Evolutionary conservation across 768 basidiomycete genomes (phyloP), one percentile per base, ranked within the genome.

Genomic region (Fibroporia radiculosa): DNA sequence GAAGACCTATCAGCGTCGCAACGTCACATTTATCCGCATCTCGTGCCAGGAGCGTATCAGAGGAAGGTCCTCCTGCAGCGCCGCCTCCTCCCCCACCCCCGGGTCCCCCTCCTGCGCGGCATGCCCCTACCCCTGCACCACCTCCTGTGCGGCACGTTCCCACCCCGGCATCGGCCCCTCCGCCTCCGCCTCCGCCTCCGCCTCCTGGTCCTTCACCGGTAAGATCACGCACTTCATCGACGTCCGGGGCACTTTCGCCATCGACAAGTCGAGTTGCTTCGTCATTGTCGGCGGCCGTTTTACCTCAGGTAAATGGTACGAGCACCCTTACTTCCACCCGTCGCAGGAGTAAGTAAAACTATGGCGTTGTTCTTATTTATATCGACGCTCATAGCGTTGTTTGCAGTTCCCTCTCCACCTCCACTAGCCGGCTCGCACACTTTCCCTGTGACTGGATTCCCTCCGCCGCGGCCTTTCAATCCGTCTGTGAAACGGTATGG

Each of bases 391-490:
- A 39, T 35, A 25, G 26, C 24, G n/a, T 28, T 38, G 24, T 22
- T 47, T 36, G 3, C 45, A 78, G 75, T 76, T 36, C 73, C 78
- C 18, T 66, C 74, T 3, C 77, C 77, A 5, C 78, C 78, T 20
- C 76, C 86, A 2, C 77, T 71, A 44, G 75, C 73, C 32, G 86
- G 86, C 7, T 61, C 71, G 19, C 82, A 87, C 56, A 80, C 71
- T 13, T 92, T 89, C 58, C 86, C 85, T 6, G 74, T 80, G n/a
- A 65, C 69, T 12, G 85, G 81, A 40, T 89, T 91, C 58, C 89
- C 89, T 1, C 78, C 80, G 12, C 89, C 89, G 3, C 76, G 86
- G 31, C 68, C 69, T 22, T 91, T 89, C 60, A 59, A 60, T 27
- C 56, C 61, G 4, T 66, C 59, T 25, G 53, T 59, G 23, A 82